phyloP scores from a whole-genome alignment of 306 rosid species.

The Medicago arabica region DNA sequence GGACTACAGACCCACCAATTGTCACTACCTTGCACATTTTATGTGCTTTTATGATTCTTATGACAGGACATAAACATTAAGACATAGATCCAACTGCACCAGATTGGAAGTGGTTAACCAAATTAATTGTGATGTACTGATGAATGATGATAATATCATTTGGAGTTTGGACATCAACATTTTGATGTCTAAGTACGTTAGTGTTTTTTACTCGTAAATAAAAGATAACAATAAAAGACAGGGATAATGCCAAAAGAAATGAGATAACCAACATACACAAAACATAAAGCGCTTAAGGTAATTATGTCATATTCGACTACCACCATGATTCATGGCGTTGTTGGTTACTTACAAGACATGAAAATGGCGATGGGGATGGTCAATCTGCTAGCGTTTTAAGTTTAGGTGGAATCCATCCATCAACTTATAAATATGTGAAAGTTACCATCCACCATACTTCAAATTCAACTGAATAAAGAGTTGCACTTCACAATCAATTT shows the following conservation, averaged over 20 bases:
- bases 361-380: not conserved
- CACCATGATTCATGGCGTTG: not conserved
- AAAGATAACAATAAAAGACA: no score
- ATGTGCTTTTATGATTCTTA: constrained; percentile 35
- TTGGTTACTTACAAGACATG: not conserved
- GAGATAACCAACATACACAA: no score
- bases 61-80: constrained; percentile 30
- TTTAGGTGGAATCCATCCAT: constrained; percentile 40
- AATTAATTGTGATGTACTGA: constrained; percentile 4
- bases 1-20: constrained; percentile 10
- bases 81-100: constrained; percentile 23
- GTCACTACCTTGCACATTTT: constrained; percentile 31
- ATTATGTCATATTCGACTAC: no score
- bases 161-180: no score
- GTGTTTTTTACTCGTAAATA: no score
- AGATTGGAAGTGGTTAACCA: constrained; percentile 42
- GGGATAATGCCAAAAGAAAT: no score
- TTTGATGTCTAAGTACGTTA: no score
- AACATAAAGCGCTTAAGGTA: no score
- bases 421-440: constrained; percentile 35
- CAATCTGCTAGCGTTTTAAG: not conserved
- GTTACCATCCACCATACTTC: constrained; percentile 33
- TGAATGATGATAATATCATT: not conserved
- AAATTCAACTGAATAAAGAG: no score
- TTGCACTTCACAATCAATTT: no score